Evolutionary conservation across 768 basidiomycete species (phyloP).

Genomic region (Suillus decipiens): DNA sequence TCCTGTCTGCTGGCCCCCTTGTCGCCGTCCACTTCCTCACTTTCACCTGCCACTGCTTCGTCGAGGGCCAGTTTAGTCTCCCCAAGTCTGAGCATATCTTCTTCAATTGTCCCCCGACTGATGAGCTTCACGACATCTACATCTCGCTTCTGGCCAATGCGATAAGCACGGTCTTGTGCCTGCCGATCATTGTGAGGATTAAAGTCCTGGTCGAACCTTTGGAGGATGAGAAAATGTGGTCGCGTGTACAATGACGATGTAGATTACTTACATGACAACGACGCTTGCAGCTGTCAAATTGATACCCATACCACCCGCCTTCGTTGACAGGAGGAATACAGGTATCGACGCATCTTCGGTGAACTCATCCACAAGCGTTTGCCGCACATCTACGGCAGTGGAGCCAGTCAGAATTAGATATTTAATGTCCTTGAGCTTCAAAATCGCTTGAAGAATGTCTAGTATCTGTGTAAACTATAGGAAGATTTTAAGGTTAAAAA

Average conservation of each 20-base stretch:
- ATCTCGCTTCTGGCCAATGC: conserved; percentile 92
- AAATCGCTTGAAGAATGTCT: conserved; percentile 85
- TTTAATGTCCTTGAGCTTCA: conserved; percentile 70
- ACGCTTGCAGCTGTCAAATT: conserved; percentile 95
- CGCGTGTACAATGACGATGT: not conserved
- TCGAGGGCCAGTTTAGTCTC: conserved; percentile 90
- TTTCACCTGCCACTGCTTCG: conserved; percentile 85
- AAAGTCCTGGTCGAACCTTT: conserved; percentile 95
- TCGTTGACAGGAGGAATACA: conserved; percentile 89
- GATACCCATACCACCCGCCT: conserved; percentile 95
- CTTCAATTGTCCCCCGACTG: conserved; percentile 90
- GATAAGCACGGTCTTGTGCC: conserved; percentile 96
- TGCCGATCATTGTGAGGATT: conserved; percentile 98
- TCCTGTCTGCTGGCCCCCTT: conserved; percentile 68
- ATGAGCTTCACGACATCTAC: conserved; percentile 96
- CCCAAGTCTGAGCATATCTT: conserved; percentile 91
- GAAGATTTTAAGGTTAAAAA: conserved; percentile 7
- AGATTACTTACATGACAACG: conserved; percentile 74
- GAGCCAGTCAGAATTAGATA: conserved; percentile 89
- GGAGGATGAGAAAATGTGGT: conserved; percentile 15
- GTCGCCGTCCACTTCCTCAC: conserved; percentile 56
- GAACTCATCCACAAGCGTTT: conserved; percentile 94
- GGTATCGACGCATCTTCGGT: conserved; percentile 80
- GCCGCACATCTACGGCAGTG: conserved; percentile 91
- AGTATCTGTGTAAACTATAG: conserved; percentile 91